Base-by-base conservation (phyloP, 192 early-diverging fungal species). In the Phycomyces blakesleeanus region DNA sequence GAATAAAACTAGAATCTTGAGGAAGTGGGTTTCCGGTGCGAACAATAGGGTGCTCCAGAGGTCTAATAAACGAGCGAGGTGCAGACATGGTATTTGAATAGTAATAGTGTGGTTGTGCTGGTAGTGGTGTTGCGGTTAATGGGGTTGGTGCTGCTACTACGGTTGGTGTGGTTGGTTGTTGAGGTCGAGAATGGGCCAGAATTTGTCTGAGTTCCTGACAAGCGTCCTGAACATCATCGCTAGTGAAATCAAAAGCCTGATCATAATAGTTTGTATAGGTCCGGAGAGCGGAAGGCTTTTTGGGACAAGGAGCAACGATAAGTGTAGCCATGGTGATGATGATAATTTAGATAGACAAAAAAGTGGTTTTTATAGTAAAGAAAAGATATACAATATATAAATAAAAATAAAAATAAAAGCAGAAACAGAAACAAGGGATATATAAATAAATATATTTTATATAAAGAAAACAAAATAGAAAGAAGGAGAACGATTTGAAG, bases 141-240 rank as follows among this genome's bases (percentile, higher is more conserved):
- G 14, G 40, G 14, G 40, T 10, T 41, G 14, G 8, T 41, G 40
- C 14, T 41, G 40, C 40, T 41, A 14, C 14, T 41, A 14, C 40
- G 12, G 44, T 3, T 47, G 44, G 11, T 47, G 18, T 47, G 12
- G 44, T 47, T 47, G 44, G 15, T 12, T 14, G 44, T 18, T 26
- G 52, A 4, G 4, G 52, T 54, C 52, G 16, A 26, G 52, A 54
- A 22, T 54, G 52, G 52, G 54, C 54, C 38, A 64, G 39, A 7
- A 64, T 64, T 20, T 55, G 41, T 29, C 41, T 50, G 12, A 64
- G 34, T 55, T 64, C 63, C 44, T 64, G 63, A 42, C 54, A 64
- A 5, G 42, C 63, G 21, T 50, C 63, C 25, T 64, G 51, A 5
- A 62, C 18, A 25, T 64, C 63, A n/a, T 55, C 22, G 15, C 41